phyloP scores from a whole-genome alignment of 1,284 basidiomycete genomes.

The Xerocomus nothofagi region DNA sequence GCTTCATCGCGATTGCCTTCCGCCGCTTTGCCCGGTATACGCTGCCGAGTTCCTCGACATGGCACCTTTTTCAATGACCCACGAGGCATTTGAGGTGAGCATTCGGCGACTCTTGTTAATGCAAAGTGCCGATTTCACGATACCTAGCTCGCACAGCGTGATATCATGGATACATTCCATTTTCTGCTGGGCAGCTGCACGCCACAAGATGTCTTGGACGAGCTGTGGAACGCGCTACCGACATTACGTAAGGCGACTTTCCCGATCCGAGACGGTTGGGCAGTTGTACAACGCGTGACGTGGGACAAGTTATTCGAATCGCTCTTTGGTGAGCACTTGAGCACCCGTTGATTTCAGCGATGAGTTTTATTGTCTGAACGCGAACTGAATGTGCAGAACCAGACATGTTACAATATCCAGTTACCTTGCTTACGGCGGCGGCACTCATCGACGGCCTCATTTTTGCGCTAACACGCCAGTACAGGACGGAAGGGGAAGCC shows the following conservation, averaged over 20 bases:
- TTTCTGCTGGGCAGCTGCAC: conserved; percentile 52
- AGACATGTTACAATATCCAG: conserved; percentile 49
- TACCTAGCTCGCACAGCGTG: conserved; percentile 53
- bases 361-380: neutral
- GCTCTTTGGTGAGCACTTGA: conserved; percentile 44
- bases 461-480: conserved; percentile 38
- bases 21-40: conserved; percentile 52
- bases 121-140: conserved; percentile 1
- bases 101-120: neutral
- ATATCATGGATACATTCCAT: conserved; percentile 49
- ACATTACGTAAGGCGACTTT: conserved; percentile 44
- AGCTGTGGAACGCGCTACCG: conserved; percentile 55
- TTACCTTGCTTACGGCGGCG: conserved; percentile 51
- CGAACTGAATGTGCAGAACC: conserved; percentile 38
- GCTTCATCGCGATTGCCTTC: conserved; percentile 63
- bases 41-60: conserved; percentile 50
- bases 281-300: conserved; percentile 41
- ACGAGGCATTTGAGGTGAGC: conserved; percentile 52
- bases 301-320: conserved; percentile 52
- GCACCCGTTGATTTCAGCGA: neutral
- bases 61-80: conserved; percentile 45
- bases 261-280: conserved; percentile 41
- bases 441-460: conserved; percentile 47
- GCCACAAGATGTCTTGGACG: conserved; percentile 56
- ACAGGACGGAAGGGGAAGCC: conserved; percentile 36